Percentiles rank a stretch among this genome's conserved stretches.
Evolutionary conservation across 306 rosid genomes (phyloP).

Genomic region (Prunus mume): DNA sequence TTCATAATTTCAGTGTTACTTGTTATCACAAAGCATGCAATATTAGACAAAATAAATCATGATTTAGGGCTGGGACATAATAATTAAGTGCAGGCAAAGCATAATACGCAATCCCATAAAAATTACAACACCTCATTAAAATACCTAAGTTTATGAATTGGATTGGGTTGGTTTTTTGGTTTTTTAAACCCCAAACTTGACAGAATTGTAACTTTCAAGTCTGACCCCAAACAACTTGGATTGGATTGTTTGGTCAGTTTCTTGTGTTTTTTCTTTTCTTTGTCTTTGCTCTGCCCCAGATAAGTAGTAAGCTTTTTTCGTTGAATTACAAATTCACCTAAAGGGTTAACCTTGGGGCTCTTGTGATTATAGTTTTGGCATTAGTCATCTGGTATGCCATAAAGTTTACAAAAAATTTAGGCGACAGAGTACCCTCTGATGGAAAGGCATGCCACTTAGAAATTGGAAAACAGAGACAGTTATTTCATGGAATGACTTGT

Average conservation of each 20-base stretch:
- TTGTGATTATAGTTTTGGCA: neutral
- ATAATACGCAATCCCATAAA: neutral
- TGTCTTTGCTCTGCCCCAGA: neutral
- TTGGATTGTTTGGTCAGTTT: neutral
- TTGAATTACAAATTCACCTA: neutral
- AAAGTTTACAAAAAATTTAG: neutral
- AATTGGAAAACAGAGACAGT: neutral
- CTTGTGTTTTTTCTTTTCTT: too few relatives aligned
- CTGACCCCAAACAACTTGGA: neutral
- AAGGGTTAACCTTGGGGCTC: neutral
- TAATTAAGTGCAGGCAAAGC: neutral
- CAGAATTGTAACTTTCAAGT: neutral
- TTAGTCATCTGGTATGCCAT: neutral
- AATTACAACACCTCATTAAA: neutral
- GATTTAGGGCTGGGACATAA: too few relatives aligned
- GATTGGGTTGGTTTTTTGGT: neutral
- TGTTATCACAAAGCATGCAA: neutral
- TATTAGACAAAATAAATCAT: neutral
- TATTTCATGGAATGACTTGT: neutral
- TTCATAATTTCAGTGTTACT: neutral
- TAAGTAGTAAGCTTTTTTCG: too few relatives aligned
- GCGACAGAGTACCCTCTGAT: neutral
- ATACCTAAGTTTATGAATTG: neutral
- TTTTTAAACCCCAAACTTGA: neutral
- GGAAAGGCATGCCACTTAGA: neutral